phyloP scores from a whole-genome alignment of 1,139 yeast genomes.

The Yamadazyma diospyri region DNA sequence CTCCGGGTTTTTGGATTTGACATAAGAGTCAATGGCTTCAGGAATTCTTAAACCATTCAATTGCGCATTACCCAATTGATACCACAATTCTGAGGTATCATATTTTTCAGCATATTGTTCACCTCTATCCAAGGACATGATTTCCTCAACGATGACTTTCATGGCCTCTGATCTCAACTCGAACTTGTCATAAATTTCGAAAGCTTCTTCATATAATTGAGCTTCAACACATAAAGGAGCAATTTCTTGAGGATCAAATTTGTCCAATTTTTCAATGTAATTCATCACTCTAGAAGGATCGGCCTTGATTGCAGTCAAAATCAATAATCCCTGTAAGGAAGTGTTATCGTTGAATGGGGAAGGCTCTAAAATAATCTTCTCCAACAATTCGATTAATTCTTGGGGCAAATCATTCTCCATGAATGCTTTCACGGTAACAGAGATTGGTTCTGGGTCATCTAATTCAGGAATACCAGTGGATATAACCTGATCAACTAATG shows the following conservation, averaged over 20 bases:
- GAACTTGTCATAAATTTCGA: constrained; percentile 85
- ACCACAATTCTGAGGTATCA: constrained; percentile 86
- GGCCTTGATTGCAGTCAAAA: constrained; percentile 93
- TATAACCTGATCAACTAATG: constrained; percentile 87
- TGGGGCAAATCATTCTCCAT: constrained; percentile 93
- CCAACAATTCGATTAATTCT: constrained; percentile 90
- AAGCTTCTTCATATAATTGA: constrained; percentile 89
- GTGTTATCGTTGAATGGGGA: constrained; percentile 95
- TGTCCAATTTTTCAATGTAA: constrained; percentile 85
- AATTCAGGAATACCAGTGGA: constrained; percentile 97
- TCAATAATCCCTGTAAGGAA: constrained; percentile 86
- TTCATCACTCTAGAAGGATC: constrained; percentile 81
- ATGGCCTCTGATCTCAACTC: constrained; percentile 77
- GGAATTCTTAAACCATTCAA: constrained; percentile 88
- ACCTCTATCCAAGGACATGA: constrained; percentile 93
- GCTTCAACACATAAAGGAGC: constrained; percentile 90
- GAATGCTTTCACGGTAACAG: constrained; percentile 93
- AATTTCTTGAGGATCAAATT: constrained; percentile 90
- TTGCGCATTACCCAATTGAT: constrained; percentile 94
- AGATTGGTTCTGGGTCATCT: constrained; percentile 92
- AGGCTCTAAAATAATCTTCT: constrained; percentile 93
- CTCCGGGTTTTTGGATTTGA: constrained; percentile 87
- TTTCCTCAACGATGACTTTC: constrained; percentile 86
- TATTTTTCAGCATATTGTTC: constrained; percentile 89
- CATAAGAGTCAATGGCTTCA: constrained; percentile 86